Percentiles rank a stretch among this genome's conserved stretches.
phyloP scores from a whole-genome alignment of 225 moss, liverwort and hornwort genomes.

The Ulota crispa region DNA sequence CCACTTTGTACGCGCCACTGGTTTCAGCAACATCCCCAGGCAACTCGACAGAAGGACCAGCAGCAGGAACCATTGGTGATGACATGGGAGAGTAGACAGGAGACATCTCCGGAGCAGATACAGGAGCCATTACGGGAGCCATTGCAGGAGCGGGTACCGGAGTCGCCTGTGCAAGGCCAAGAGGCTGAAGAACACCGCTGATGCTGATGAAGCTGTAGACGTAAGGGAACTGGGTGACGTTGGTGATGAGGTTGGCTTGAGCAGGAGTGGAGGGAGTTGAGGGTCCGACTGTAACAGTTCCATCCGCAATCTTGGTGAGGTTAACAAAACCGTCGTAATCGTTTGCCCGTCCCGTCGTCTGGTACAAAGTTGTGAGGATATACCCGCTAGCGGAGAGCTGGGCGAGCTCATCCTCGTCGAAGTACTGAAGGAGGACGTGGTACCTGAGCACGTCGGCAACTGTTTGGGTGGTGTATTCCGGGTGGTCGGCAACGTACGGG shows the following conservation, averaged over 20 bases:
- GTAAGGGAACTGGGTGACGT: constrained; percentile 53
- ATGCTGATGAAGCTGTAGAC: constrained; percentile 51
- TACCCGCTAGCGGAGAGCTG: not conserved
- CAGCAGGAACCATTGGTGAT: not conserved
- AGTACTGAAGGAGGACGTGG: constrained; percentile 45
- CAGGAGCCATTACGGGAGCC: not conserved
- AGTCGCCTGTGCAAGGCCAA: not conserved
- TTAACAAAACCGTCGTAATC: constrained; percentile 53
- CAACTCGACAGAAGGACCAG: not conserved
- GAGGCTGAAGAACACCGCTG: constrained; percentile 14
- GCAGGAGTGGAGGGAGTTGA: constrained; percentile 6
- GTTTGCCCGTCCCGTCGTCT: constrained; percentile 61
- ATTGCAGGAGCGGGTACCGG: not conserved
- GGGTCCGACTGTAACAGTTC: constrained; percentile 31
- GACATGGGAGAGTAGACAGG: not conserved
- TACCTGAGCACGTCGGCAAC: constrained; percentile 45
- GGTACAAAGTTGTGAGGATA: constrained; percentile 58
- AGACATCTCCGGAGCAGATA: not conserved
- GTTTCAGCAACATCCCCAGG: not conserved
- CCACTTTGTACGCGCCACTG: not conserved
- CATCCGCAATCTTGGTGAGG: constrained; percentile 11
- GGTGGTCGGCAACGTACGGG: constrained; percentile 25
- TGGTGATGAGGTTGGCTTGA: constrained; percentile 38
- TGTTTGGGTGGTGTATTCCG: constrained; percentile 29
- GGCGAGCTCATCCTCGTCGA: constrained; percentile 3